phyloP scores from a whole-genome alignment of 371 early-diverging fungal species.

The Mortierella sp. region DNA sequence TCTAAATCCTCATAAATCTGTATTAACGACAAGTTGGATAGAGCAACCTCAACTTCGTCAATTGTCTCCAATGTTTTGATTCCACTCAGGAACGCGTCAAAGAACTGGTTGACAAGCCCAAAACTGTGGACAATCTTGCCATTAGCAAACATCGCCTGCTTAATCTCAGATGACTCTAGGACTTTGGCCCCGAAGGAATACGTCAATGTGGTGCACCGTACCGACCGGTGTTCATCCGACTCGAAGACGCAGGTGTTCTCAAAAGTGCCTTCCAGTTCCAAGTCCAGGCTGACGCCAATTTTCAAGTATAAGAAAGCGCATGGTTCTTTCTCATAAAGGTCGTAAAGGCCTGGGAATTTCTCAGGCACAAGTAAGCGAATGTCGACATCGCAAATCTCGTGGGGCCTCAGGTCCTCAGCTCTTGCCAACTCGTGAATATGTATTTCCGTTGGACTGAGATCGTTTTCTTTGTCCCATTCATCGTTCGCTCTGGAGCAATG shows the following conservation, averaged over 20 bases:
- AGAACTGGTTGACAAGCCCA: slow-evolving; percentile 73
- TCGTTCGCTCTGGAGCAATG: not conserved
- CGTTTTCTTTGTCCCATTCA: not conserved
- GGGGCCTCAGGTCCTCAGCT: slow-evolving; percentile 16
- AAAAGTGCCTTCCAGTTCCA: slow-evolving; percentile 29
- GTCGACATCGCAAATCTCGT: slow-evolving; percentile 20
- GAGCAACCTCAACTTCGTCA: slow-evolving; percentile 68
- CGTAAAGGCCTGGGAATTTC: slow-evolving; percentile 38
- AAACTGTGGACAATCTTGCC: slow-evolving; percentile 65
- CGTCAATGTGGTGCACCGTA: slow-evolving; percentile 73
- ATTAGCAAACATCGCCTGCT: slow-evolving; percentile 62
- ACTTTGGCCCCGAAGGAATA: slow-evolving; percentile 76
- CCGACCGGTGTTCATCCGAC: slow-evolving; percentile 60
- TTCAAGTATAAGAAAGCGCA: slow-evolving; percentile 44
- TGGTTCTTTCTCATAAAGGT: slow-evolving; percentile 28
- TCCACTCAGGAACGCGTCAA: slow-evolving; percentile 68
- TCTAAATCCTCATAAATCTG: slow-evolving; percentile 71
- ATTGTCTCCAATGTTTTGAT: slow-evolving; percentile 61
- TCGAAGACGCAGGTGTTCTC: slow-evolving; percentile 64
- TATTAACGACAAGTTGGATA: slow-evolving; percentile 65
- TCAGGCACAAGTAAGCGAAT: slow-evolving; percentile 34
- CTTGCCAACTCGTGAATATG: slow-evolving; percentile 31
- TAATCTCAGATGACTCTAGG: slow-evolving; percentile 69
- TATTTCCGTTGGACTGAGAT: not conserved
- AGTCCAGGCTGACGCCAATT: slow-evolving; percentile 29